Conservation (phyloP, 495 filamentous ascomycete genomes). For the Cairneyella variabilis region DNA sequence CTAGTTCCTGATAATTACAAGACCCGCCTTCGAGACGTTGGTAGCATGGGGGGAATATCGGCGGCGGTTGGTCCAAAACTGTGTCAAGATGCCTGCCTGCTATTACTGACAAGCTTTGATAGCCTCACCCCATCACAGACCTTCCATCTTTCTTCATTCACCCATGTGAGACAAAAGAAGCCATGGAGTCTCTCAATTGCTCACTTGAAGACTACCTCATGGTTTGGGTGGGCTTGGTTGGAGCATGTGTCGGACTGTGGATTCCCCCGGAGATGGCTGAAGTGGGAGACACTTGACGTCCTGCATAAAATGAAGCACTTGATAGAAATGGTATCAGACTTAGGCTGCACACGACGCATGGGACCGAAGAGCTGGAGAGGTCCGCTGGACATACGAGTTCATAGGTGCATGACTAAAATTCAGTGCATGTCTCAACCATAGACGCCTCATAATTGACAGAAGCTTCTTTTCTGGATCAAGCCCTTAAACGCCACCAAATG, state of each 20-base stretch:
- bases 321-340: no score
- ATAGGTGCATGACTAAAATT: no score
- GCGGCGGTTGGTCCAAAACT: conserved; percentile 57
- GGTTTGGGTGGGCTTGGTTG: conserved; percentile 77
- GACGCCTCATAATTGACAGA: no score
- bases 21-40: conserved; percentile 50
- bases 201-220: conserved; percentile 65
- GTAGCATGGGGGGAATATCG: conserved; percentile 72
- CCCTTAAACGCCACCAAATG: conserved; percentile 18
- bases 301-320: no score
- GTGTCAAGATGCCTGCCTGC: conserved; percentile 9
- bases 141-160: conserved; percentile 77
- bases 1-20: conserved; percentile 60
- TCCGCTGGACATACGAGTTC: no score
- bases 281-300: not conserved
- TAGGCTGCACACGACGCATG: no score
- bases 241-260: conserved; percentile 67
- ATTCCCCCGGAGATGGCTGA: conserved; percentile 55
- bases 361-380: no score
- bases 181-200: conserved; percentile 56
- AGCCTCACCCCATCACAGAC: conserved; percentile 78
- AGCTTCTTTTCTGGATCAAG: not conserved
- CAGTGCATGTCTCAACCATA: no score
- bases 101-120: conserved; percentile 2
- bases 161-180: conserved; percentile 80